Conservation (phyloP, 768 basidiomycete species). For the Hericium erinaceus region DNA sequence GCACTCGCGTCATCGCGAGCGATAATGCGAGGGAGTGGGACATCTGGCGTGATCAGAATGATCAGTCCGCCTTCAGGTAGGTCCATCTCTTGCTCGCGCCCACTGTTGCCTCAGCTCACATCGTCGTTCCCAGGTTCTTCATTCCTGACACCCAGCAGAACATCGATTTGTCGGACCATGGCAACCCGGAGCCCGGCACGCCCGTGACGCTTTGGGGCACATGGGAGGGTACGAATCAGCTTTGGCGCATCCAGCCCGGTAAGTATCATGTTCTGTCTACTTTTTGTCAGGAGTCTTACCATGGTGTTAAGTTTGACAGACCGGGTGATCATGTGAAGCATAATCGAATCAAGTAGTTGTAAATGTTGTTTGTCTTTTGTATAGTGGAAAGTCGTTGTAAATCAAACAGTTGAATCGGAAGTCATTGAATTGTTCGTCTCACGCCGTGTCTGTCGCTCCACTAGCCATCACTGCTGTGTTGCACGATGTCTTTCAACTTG, state of each 20-base stretch:
- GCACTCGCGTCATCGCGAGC: conserved; percentile 30
- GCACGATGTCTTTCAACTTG: too few species aligned
- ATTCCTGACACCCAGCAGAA: conserved; percentile 33
- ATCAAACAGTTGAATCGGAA: too few species aligned
- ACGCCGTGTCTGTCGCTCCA: too few species aligned
- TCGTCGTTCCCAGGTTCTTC: conserved; percentile 29
- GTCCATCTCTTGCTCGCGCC: conserved; percentile 7
- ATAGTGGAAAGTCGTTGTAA: too few species aligned
- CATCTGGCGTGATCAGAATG: conserved; percentile 36
- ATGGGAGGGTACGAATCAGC: conserved; percentile 44
- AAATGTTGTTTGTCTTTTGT: not conserved
- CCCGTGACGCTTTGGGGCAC: conserved; percentile 37
- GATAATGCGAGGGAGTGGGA: conserved; percentile 35
- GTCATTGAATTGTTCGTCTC: too few species aligned
- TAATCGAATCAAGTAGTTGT: not conserved
- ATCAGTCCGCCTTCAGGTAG: conserved; percentile 34
- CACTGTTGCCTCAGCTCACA: too few species aligned
- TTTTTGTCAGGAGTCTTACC: not conserved
- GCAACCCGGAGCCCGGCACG: conserved; percentile 35
- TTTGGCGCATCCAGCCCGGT: conserved; percentile 32
- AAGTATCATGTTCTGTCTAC: not conserved
- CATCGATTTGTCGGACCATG: conserved; percentile 39
- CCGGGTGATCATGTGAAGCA: not conserved
- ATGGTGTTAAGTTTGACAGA: not conserved
- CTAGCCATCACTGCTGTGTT: too few species aligned